Evolutionary conservation across 768 basidiomycete species (phyloP).

Genomic region (Lactarius sp.): DNA sequence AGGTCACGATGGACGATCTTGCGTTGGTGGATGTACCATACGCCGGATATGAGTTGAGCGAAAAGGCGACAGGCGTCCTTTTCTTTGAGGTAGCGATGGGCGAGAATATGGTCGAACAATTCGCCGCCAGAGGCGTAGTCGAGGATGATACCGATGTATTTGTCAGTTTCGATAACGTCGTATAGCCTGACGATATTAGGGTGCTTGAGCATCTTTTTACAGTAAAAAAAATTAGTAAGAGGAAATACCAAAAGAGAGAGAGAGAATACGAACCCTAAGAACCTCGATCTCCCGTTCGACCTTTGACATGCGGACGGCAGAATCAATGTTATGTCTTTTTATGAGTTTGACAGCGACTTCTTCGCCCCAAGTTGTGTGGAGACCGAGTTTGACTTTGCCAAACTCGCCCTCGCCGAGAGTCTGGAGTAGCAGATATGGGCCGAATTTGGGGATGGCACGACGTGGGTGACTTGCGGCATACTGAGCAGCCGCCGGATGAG

Average conservation of each 20-base stretch:
- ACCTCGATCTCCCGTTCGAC: slow-evolving; percentile 98
- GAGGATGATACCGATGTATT: slow-evolving; percentile 98
- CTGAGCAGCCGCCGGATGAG: slow-evolving; percentile 81
- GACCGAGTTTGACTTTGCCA: slow-evolving; percentile 96
- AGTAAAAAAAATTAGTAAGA: slow-evolving; percentile 18
- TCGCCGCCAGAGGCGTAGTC: slow-evolving; percentile 99
- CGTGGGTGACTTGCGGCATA: slow-evolving; percentile 78
- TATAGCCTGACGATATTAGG: slow-evolving; percentile 97
- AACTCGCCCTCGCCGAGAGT: slow-evolving; percentile 98
- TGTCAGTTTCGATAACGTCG: slow-evolving; percentile 99
- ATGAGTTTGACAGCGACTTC: slow-evolving; percentile 99
- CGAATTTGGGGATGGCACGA: slow-evolving; percentile 88
- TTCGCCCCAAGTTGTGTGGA: slow-evolving; percentile 90
- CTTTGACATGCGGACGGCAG: slow-evolving; percentile 81
- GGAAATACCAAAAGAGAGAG: slow-evolving; percentile 3
- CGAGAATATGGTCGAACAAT: slow-evolving; percentile 97
- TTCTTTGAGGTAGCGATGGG: slow-evolving; percentile 93
- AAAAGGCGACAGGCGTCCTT: slow-evolving; percentile 93
- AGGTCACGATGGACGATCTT: slow-evolving; percentile 99
- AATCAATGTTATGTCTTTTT: slow-evolving; percentile 87
- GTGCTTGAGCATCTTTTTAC: slow-evolving; percentile 76
- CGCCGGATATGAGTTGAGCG: slow-evolving; percentile 96
- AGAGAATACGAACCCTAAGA: slow-evolving; percentile 60
- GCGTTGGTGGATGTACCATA: slow-evolving; percentile 98
- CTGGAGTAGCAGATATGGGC: slow-evolving; percentile 91